These are phyloP conservation scores for Spathaspora hagerdaliae DNA, from an alignment of 805 yeast genomes.

Conservation along the genomic window DNA sequence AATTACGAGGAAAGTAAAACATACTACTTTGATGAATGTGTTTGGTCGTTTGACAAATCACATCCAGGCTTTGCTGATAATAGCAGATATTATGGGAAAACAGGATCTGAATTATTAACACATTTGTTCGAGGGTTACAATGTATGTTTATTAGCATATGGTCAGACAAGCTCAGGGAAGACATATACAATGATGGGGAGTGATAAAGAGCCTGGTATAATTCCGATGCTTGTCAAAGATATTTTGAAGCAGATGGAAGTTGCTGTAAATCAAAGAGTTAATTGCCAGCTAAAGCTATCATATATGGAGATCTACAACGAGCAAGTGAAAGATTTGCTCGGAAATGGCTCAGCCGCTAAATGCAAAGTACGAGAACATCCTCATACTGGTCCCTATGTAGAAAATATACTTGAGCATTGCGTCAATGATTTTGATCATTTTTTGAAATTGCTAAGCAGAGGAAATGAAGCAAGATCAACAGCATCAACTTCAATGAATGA, in stretches of 20 bases:
- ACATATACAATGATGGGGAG: slow-evolving; percentile 42
- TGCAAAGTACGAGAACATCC: slow-evolving; percentile 65
- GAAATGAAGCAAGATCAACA: slow-evolving; percentile 56
- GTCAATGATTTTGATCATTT: slow-evolving; percentile 52
- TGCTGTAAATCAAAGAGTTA: slow-evolving; percentile 32
- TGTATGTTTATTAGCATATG: slow-evolving; percentile 41
- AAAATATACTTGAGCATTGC: slow-evolving; percentile 51
- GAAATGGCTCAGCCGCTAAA: slow-evolving; percentile 11
- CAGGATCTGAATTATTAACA: slow-evolving; percentile 57
- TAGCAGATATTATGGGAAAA: slow-evolving; percentile 42
- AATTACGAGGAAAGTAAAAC: slow-evolving; percentile 10
- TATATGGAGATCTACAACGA: slow-evolving; percentile 79
- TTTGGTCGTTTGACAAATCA: slow-evolving; percentile 12
- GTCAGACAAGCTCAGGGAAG: slow-evolving; percentile 42
- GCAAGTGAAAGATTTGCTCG: slow-evolving; percentile 62
- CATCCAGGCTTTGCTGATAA: slow-evolving; percentile 43
- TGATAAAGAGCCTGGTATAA: slow-evolving; percentile 31
- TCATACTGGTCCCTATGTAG: slow-evolving; percentile 67
- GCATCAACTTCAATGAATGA: slow-evolving; percentile 75
- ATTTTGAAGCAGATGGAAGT: slow-evolving; percentile 43
- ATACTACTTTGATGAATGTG: slow-evolving; percentile 15
- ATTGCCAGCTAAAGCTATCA: slow-evolving; percentile 45
- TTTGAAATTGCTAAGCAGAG: slow-evolving; percentile 41
- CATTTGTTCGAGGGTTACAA: slow-evolving; percentile 42
- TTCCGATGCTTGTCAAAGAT: slow-evolving; percentile 46